Percentiles rank a stretch among this genome's conserved stretches.
Evolutionary conservation across 805 yeast species (phyloP).

Genomic region (Cyberlindnera mycetangii): DNA sequence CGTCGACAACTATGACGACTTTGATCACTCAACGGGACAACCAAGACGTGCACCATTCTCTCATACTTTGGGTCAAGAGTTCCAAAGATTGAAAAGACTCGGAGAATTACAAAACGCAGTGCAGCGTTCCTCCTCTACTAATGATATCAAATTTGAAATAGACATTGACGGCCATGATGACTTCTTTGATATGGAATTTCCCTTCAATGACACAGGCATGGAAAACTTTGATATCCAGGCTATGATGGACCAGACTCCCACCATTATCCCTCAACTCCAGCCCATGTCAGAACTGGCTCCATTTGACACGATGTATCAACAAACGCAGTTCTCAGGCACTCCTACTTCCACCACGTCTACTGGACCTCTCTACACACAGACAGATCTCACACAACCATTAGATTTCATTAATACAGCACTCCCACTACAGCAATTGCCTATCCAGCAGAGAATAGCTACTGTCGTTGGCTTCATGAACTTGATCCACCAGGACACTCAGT

Average conservation of each 20-base stretch:
- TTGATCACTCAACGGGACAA: slow-evolving; percentile 19
- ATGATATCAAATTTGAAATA: neutral
- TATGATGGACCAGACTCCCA: neutral
- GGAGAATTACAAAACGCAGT: slow-evolving; percentile 21
- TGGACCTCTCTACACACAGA: neutral
- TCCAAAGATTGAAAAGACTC: slow-evolving; percentile 23
- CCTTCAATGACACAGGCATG: slow-evolving; percentile 9
- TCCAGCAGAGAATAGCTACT: slow-evolving; percentile 3
- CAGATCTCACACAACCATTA: neutral
- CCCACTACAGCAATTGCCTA: neutral
- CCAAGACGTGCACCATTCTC: slow-evolving; percentile 27
- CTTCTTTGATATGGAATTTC: slow-evolving; percentile 2
- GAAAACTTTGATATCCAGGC: slow-evolving; percentile 6
- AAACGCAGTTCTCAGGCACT: neutral
- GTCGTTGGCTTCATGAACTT: slow-evolving; percentile 13
- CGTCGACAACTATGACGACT: slow-evolving; percentile 37
- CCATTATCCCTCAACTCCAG: slow-evolving; percentile 15
- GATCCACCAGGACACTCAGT: slow-evolving; percentile 9
- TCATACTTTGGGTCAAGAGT: slow-evolving; percentile 25
- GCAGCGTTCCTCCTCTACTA: neutral
- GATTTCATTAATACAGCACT: neutral
- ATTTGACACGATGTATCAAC: neutral
- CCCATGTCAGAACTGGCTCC: slow-evolving; percentile 26
- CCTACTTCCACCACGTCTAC: slow-evolving; percentile 1
- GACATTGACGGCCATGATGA: slow-evolving; percentile 1